Percentiles rank a stretch among this genome's conserved stretches.
These are phyloP conservation scores for Boletus rufocinnamomeus DNA, from an alignment of 768 basidiomycete genomes.

Conservation along the genomic window DNA sequence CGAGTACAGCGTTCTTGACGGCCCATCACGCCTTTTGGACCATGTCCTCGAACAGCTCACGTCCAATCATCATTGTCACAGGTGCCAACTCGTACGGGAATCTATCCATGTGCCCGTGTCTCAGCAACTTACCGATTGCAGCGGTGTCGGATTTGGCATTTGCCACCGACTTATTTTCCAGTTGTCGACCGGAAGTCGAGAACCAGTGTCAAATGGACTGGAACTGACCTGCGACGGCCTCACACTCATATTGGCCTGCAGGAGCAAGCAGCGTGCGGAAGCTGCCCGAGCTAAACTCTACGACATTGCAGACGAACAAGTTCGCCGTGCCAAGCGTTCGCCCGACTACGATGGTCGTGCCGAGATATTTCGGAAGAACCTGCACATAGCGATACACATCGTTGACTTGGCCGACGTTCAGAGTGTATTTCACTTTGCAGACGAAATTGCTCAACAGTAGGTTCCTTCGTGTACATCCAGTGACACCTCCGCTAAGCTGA, in stretches of 20 bases:
- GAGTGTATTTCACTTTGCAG: slow-evolving; percentile 64
- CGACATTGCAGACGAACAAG: slow-evolving; percentile 53
- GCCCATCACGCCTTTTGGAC: neutral
- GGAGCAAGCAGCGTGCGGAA: slow-evolving; percentile 64
- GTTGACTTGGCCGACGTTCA: slow-evolving; percentile 64
- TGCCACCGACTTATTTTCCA: slow-evolving; percentile 77
- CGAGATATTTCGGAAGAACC: slow-evolving; percentile 54
- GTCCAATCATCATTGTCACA: slow-evolving; percentile 63
- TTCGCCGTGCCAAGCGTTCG: slow-evolving; percentile 38
- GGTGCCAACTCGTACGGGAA: slow-evolving; percentile 64
- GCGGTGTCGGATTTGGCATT: slow-evolving; percentile 83
- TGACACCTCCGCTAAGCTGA: neutral
- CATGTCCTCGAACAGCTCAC: slow-evolving; percentile 31
- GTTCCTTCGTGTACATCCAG: slow-evolving; percentile 20
- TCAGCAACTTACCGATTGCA: slow-evolving; percentile 42
- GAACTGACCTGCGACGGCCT: slow-evolving; percentile 49
- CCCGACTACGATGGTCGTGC: slow-evolving; percentile 54
- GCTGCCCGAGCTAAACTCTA: slow-evolving; percentile 58
- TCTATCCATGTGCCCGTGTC: neutral
- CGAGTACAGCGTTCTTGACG: neutral
- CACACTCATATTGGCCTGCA: slow-evolving; percentile 81
- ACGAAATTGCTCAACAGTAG: slow-evolving; percentile 55
- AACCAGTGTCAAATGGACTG: slow-evolving; percentile 21
- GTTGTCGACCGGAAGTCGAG: slow-evolving; percentile 51
- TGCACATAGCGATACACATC: slow-evolving; percentile 60